A percentile compares a stretch with the other conserved stretches of the same genome.
These are phyloP conservation scores for Vitis hybrid DNA, from an alignment of 177 flowering plant species.

Conservation along the genomic window DNA sequence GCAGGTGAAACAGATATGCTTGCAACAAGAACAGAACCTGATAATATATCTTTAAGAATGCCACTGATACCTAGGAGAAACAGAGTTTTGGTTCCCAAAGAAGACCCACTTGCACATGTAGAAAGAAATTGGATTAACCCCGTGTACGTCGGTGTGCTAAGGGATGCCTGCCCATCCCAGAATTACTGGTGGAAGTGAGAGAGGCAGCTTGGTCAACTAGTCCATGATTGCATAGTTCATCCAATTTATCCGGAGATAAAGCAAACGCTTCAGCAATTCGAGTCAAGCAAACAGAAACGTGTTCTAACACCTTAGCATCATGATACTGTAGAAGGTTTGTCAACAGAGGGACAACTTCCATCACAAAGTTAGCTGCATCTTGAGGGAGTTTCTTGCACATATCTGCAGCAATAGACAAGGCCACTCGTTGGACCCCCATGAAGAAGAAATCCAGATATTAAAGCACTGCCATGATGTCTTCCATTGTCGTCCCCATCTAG, in stretches of 20 bases:
- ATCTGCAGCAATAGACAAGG: conserved; percentile 93
- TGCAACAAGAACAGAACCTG: conserved; percentile 78
- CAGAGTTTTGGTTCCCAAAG: conserved; percentile 80
- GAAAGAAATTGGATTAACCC: conserved; percentile 93
- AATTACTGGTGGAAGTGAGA: conserved; percentile 71
- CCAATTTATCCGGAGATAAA: conserved; percentile 83
- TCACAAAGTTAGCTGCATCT: conserved; percentile 97
- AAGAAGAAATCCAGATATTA: no score
- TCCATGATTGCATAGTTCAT: conserved; percentile 94
- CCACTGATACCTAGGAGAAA: conserved; percentile 97
- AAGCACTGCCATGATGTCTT: no score
- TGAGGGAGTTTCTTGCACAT: conserved; percentile 99
- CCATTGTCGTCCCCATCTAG: no score
- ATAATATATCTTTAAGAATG: conserved; percentile 83
- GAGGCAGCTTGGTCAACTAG: conserved; percentile 93
- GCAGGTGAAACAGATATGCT: conserved; percentile 89
- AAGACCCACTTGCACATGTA: conserved; percentile 95
- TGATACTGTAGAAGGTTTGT: conserved; percentile 96
- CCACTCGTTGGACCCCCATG: conserved; percentile 35
- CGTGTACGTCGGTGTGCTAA: conserved; percentile 90
- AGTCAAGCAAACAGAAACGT: conserved; percentile 95
- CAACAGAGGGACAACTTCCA: conserved; percentile 95
- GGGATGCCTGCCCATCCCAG: conserved; percentile 98
- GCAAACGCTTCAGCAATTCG: conserved; percentile 97
- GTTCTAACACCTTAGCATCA: conserved; percentile 95